phyloP scores from a whole-genome alignment of 208 protist genomes.

The Wallacemonas sp. region DNA sequence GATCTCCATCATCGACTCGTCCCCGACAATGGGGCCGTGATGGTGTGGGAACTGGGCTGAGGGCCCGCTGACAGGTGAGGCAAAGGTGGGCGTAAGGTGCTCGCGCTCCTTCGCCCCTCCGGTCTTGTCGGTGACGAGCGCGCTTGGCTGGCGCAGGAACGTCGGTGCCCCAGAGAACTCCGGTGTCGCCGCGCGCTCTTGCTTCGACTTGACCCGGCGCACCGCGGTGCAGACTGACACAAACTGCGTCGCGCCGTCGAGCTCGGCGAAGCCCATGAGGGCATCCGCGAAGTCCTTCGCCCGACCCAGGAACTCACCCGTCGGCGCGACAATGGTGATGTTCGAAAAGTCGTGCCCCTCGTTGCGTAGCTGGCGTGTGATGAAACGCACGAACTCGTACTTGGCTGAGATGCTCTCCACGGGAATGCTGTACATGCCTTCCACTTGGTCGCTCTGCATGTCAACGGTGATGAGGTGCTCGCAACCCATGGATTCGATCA shows the following conservation, averaged over 20 bases:
- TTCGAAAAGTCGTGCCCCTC: constrained; percentile 71
- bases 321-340: constrained; percentile 76
- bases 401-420: constrained; percentile 85
- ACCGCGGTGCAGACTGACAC: constrained; percentile 83
- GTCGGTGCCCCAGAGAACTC: background rate
- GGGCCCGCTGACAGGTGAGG: background rate
- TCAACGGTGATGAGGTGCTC: constrained; percentile 93
- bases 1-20: constrained; percentile 2
- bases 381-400: constrained; percentile 86
- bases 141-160: background rate
- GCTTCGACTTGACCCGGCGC: constrained; percentile 37
- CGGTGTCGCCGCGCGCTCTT: background rate
- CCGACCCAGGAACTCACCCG: constrained; percentile 47
- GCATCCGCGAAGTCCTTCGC: constrained; percentile 86
- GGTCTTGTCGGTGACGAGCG: background rate
- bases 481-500: constrained; percentile 87
- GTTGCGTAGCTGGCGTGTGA: constrained; percentile 54
- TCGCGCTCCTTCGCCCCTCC: background rate
- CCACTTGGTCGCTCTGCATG: constrained; percentile 89
- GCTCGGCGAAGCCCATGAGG: constrained; percentile 71
- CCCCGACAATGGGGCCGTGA: background rate
- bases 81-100: constrained; percentile 2
- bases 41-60: background rate
- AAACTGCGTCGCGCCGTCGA: constrained; percentile 67
- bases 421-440: constrained; percentile 95